Evolutionary conservation across 129 eudicot genomes (phyloP).

Genomic region (Heracleum sosnowskyi): DNA sequence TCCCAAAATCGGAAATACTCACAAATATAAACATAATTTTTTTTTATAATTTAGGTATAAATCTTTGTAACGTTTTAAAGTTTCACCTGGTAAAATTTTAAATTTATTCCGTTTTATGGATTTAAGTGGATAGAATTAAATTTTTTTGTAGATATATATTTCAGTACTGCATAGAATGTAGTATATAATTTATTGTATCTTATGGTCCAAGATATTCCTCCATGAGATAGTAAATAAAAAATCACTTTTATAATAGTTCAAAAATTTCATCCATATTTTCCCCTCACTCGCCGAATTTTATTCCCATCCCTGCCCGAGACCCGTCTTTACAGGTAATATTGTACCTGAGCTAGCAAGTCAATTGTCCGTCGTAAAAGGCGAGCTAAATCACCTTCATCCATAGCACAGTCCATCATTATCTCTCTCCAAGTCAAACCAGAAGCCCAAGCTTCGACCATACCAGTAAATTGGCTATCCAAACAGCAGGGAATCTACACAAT

Average conservation of each 20-base stretch:
- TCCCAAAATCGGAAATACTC: neutral
- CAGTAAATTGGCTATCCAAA: slow-evolving; percentile 93
- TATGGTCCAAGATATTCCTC: neutral
- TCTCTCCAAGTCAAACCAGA: slow-evolving; percentile 98
- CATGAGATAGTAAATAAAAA: neutral
- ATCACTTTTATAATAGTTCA: neutral
- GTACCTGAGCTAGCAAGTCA: slow-evolving; percentile 86
- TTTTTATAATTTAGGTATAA: neutral
- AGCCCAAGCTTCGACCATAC: slow-evolving; percentile 99
- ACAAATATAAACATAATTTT: neutral
- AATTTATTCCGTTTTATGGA: neutral
- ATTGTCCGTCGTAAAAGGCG: slow-evolving; percentile 86
- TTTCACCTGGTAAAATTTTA: neutral
- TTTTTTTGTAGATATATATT: neutral
- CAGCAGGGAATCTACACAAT: slow-evolving; percentile 78
- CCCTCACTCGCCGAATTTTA: neutral
- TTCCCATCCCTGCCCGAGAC: neutral
- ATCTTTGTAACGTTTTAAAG: neutral
- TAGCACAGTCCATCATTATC: slow-evolving; percentile 98
- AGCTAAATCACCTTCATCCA: slow-evolving; percentile 99
- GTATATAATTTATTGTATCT: neutral
- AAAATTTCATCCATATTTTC: neutral
- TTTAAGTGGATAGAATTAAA: neutral
- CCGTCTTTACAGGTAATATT: neutral
- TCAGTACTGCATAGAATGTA: no score